Base-by-base conservation (phyloP, 352 stramenopile species). In the Peronosclerospora sorghi region DNA sequence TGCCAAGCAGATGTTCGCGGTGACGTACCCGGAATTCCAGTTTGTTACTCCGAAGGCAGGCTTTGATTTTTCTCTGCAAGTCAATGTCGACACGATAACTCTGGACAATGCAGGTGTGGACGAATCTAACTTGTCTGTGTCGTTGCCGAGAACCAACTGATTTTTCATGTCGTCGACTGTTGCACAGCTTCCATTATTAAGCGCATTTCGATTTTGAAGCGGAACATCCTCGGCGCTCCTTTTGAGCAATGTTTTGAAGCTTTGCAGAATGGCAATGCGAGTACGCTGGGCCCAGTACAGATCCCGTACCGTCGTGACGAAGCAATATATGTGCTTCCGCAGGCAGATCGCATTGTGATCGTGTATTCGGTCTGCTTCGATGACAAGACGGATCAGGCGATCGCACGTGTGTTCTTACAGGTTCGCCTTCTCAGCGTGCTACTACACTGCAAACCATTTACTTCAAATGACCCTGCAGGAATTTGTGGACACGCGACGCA, bases 341-440 rank as follows among this genome's bases (percentile, higher is more conserved):
- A 90, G 47, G 62, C 61, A 2, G 83, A 95, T 42, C 80, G 88
- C 42, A 87, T 97, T 43, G 82, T 95, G 36, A 77, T 97, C 35
- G 83, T 95, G 36, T 97, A 95, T 54, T 86, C 73, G 32, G 68
- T 97, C 17, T 90, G 90, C 48, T 97, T 97, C 49, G 71, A 81
- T n/a, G 89, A 97, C 61, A 86, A 83, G 46, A 96, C 91, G 14
- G 90, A 97, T 59, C 72, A 88, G 41, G 84, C 86, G 1, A 72
- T 97, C 32, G 82, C 79, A 1, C 77, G 81, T 38, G 81, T 97
- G 29, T 96, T 97, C 56, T 51, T 97, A 10, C 83, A 94, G 55
- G 71, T 79, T 49, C 4, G 23, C 21, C 21, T 13, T 27, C 15
- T n/a, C 12, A 41, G 4, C 18, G 20, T 24, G 19, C 18, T 32